A percentile compares a stretch with the other conserved stretches of the same genome.
Conservation (phyloP, 1,284 basidiomycete species). For the Malassezia equina region DNA sequence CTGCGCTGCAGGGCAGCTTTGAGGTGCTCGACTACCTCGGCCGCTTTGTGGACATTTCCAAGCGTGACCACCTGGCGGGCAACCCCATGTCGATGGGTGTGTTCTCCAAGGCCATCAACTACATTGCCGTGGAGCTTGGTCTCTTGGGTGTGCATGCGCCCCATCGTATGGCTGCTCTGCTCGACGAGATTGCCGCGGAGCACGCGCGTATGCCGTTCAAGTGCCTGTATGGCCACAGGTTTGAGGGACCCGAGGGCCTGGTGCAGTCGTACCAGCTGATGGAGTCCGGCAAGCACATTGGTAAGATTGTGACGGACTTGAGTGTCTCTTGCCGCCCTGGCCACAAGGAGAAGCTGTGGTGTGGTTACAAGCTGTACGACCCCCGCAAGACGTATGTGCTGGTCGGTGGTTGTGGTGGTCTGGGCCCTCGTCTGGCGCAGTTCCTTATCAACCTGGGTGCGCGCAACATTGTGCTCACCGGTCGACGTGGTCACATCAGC, state of each 20-base stretch:
- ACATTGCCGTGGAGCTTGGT: slow-evolving; percentile 19
- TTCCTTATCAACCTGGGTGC: slow-evolving; percentile 18
- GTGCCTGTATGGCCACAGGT: slow-evolving; percentile 13
- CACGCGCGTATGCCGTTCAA: slow-evolving; percentile 14
- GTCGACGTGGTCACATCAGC: slow-evolving; percentile 18
- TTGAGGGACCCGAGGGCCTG: slow-evolving; percentile 14
- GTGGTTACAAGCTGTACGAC: slow-evolving; percentile 15
- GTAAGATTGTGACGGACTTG: slow-evolving; percentile 19
- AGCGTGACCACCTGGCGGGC: slow-evolving; percentile 19
- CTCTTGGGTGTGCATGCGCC: slow-evolving; percentile 17
- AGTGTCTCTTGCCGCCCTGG: background rate
- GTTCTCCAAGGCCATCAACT: slow-evolving; percentile 22
- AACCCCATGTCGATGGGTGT: slow-evolving; percentile 18
- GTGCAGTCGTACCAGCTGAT: slow-evolving; percentile 18
- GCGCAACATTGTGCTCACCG: slow-evolving; percentile 21
- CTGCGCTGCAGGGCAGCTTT: slow-evolving; percentile 16
- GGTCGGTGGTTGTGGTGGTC: slow-evolving; percentile 23
- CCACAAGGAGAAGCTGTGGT: slow-evolving; percentile 2
- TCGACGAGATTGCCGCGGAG: slow-evolving; percentile 18
- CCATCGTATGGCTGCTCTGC: slow-evolving; percentile 10
- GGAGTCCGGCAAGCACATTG: slow-evolving; percentile 20
- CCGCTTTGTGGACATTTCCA: slow-evolving; percentile 19
- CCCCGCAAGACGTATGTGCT: slow-evolving; percentile 19
- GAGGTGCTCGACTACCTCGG: slow-evolving; percentile 16
- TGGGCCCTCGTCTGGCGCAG: slow-evolving; percentile 18